Percentiles rank a stretch among this genome's conserved stretches.
phyloP scores from a whole-genome alignment of 441 rosid genomes.

The Geranium incanum region DNA sequence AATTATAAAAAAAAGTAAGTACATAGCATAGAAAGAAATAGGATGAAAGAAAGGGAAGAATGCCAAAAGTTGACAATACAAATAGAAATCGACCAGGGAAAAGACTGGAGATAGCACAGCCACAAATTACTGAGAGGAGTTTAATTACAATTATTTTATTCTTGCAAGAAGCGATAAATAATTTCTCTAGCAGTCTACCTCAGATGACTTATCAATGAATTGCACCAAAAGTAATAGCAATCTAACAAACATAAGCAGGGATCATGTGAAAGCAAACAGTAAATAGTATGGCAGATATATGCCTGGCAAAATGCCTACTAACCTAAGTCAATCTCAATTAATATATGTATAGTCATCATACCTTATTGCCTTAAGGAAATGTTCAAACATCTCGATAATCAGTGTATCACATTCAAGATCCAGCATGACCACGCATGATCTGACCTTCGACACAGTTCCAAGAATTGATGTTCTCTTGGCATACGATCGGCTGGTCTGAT shows the following conservation, averaged over 20 bases:
- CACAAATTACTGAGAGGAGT: neutral
- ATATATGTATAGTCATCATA: conserved; percentile 22
- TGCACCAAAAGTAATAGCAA: neutral
- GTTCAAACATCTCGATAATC: conserved; percentile 83
- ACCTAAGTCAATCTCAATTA: neutral
- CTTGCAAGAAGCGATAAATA: neutral
- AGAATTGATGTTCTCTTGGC: conserved; percentile 69
- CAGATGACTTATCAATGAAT: neutral
- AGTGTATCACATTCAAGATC: conserved; percentile 92
- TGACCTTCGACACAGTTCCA: conserved; percentile 91
- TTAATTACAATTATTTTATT: neutral
- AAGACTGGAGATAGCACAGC: neutral
- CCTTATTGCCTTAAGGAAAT: conserved; percentile 76
- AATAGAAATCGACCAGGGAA: neutral
- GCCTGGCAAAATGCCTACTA: neutral
- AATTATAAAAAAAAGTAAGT: neutral
- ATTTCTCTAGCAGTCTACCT: neutral
- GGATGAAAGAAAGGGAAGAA: conserved; percentile 2
- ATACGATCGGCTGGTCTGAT: conserved; percentile 64
- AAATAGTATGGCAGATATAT: neutral
- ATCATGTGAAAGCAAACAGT: neutral
- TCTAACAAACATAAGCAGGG: neutral
- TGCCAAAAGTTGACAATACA: neutral
- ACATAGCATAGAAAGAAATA: neutral
- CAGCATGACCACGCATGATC: conserved; percentile 97